A percentile compares a stretch with the other conserved stretches of the same genome.
These are phyloP conservation scores for Torulaspora globosa DNA, from an alignment of 1,139 yeast species.

Conservation along the genomic window DNA sequence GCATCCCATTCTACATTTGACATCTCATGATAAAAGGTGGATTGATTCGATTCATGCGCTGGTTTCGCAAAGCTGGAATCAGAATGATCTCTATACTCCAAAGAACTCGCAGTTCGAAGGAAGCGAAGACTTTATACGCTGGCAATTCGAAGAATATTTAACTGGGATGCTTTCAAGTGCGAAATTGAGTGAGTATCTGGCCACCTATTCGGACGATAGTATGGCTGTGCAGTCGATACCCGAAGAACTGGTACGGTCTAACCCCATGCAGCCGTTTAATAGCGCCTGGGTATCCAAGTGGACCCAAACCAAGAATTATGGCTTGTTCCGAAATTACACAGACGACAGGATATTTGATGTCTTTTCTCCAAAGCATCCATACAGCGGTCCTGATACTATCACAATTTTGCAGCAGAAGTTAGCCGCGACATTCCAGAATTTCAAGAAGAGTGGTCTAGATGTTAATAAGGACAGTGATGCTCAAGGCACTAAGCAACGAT, in stretches of 20 bases:
- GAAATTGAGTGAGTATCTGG: conserved; percentile 61
- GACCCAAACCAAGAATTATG: conserved; percentile 62
- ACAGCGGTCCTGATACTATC: conserved; percentile 36
- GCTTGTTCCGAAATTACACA: conserved; percentile 65
- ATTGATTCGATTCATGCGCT: conserved; percentile 40
- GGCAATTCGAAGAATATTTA: conserved; percentile 85
- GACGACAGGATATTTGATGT: conserved; percentile 89
- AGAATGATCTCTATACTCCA: conserved; percentile 44
- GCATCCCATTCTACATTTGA: conserved; percentile 46
- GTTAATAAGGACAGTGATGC: conserved; percentile 7
- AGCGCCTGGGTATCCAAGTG: conserved; percentile 57
- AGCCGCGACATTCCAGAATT: conserved; percentile 35
- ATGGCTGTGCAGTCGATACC: conserved; percentile 28
- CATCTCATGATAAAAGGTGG: conserved; percentile 70
- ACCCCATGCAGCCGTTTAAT: conserved; percentile 52
- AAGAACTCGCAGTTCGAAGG: conserved; percentile 56
- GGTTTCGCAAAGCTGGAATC: conserved; percentile 39
- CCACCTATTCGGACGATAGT: conserved; percentile 40
- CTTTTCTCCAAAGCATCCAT: conserved; percentile 70
- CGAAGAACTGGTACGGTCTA: conserved; percentile 29
- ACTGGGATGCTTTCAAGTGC: conserved; percentile 69
- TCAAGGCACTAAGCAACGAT: conserved; percentile 4
- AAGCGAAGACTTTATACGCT: conserved; percentile 83
- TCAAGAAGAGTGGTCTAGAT: conserved; percentile 17
- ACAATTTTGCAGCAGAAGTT: conserved; percentile 33